Evolutionary conservation across 2,329 filamentous ascomycete genomes (phyloP).

Genomic region (Cercospora beticola): DNA sequence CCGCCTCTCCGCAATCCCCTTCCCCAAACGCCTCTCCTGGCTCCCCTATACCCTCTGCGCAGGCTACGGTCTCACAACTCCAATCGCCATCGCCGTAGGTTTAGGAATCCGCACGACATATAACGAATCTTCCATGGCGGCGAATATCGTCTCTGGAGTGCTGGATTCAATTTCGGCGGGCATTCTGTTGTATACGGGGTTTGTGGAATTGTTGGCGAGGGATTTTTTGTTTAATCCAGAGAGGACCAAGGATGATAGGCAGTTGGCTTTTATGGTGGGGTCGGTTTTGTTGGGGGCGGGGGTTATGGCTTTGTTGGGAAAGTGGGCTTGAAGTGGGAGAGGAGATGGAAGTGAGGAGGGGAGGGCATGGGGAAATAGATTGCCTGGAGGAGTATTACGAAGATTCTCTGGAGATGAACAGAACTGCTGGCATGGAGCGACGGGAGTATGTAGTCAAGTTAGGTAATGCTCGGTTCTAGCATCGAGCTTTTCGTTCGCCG

Average conservation of each 20-base stretch:
- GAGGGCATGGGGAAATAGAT: not conserved
- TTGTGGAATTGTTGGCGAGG: constrained; percentile 50
- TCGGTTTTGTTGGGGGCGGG: constrained; percentile 71
- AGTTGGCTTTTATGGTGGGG: constrained; percentile 88
- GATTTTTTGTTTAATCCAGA: constrained; percentile 67
- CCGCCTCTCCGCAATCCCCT: constrained; percentile 73
- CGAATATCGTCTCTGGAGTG: constrained; percentile 77
- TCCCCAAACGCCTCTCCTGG: constrained; percentile 68
- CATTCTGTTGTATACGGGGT: constrained; percentile 62
- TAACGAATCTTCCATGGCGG: constrained; percentile 59
- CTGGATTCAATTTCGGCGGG: constrained; percentile 88
- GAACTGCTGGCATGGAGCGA: not conserved
- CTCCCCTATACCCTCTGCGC: constrained; percentile 73
- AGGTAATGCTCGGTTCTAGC: not conserved
- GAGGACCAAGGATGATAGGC: constrained; percentile 85
- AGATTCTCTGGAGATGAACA: not conserved
- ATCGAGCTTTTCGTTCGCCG: not conserved
- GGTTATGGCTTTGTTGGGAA: constrained; percentile 79
- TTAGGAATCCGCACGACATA: constrained; percentile 70
- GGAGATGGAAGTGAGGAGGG: constrained; percentile 29
- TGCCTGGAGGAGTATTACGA: not conserved
- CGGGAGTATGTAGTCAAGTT: not conserved
- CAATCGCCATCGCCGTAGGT: constrained; percentile 79
- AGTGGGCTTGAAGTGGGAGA: constrained; percentile 66
- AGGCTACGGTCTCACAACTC: constrained; percentile 75